Conservation (phyloP, 148 eudicot species). For the Cornus controversa region DNA sequence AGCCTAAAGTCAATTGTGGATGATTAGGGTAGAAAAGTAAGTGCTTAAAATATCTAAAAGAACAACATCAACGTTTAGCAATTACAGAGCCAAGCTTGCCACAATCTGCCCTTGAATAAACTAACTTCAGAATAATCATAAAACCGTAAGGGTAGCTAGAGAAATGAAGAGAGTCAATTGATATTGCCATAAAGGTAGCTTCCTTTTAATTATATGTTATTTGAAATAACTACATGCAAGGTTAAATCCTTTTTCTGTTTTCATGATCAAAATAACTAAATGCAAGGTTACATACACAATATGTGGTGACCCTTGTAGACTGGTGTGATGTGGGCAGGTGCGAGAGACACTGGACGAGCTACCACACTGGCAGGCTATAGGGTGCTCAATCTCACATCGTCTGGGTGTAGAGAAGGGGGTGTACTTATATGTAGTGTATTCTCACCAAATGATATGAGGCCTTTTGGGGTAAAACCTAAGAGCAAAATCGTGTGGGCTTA, state of each 20-base stretch:
- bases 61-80: background rate
- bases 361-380: no score
- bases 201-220: background rate
- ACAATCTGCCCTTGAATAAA: background rate
- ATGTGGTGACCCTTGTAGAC: no score
- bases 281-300: background rate
- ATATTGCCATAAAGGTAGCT: background rate
- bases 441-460: no score
- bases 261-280: background rate
- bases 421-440: no score
- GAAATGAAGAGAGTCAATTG: background rate
- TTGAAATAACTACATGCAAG: background rate
- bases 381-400: no score
- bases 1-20: conserved; percentile 42
- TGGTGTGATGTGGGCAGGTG: no score
- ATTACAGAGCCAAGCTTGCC: background rate
- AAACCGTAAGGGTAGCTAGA: background rate
- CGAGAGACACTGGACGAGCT: no score
- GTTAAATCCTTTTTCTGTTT: background rate
- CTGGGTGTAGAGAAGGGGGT: no score
- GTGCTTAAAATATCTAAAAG: background rate
- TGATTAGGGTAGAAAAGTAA: background rate
- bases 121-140: background rate
- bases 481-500: no score
- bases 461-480: no score